Evolutionary conservation across 2,329 filamentous ascomycete species (phyloP).

Genomic region (Alternaria brassicae): DNA sequence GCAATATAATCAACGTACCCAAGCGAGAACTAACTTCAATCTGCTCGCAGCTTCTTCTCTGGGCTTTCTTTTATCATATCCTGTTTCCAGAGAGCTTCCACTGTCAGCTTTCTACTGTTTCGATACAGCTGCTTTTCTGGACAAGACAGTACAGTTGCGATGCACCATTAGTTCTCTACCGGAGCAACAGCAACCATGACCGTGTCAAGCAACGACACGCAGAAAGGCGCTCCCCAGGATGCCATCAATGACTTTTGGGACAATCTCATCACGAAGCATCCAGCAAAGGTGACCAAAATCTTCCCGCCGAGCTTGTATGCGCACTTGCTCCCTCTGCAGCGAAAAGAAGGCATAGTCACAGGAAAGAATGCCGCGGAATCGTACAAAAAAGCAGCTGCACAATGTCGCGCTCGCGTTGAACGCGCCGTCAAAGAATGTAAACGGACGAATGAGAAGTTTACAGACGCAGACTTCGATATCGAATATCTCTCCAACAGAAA

Average conservation of each 20-base stretch:
- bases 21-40: not conserved
- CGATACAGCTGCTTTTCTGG: not conserved
- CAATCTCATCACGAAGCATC: slow-evolving; percentile 71
- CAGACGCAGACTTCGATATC: slow-evolving; percentile 82
- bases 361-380: slow-evolving; percentile 70
- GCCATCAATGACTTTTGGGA: slow-evolving; percentile 75
- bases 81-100: not conserved
- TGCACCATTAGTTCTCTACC: not conserved
- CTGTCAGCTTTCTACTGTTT: not conserved
- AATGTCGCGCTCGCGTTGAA: slow-evolving; percentile 68
- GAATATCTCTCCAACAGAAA: slow-evolving; percentile 67
- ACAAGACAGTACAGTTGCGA: not conserved
- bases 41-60: not conserved
- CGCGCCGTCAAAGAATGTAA: slow-evolving; percentile 69
- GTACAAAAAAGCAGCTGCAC: slow-evolving; percentile 73
- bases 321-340: slow-evolving; percentile 49
- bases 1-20: slow-evolving; percentile 6
- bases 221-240: slow-evolving; percentile 61
- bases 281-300: slow-evolving; percentile 73
- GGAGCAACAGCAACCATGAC: slow-evolving; percentile 24
- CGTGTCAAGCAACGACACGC: slow-evolving; percentile 25
- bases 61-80: not conserved
- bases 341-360: slow-evolving; percentile 57
- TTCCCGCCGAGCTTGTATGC: slow-evolving; percentile 71
- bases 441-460: slow-evolving; percentile 82